Evolutionary conservation across 306 rosid species (phyloP), one percentile per base, ranked within the genome.

Genomic region (Cicer bijugum): DNA sequence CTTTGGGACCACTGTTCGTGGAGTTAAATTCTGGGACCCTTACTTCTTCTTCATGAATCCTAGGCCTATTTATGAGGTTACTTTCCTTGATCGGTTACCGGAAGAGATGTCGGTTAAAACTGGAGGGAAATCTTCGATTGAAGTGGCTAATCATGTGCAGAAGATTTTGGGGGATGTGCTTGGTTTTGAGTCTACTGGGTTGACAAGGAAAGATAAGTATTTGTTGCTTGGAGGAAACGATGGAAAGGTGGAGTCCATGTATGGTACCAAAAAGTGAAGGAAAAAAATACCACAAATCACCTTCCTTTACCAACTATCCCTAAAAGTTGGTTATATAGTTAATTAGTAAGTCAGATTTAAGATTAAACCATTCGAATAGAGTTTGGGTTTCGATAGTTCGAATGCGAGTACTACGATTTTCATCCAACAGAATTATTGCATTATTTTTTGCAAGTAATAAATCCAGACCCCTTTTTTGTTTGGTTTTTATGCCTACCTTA

Each of bases 41-140:
- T 91, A 93, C 33, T 94, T 86, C 87, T 94, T 94, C 80, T 91
- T 94, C 90, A 94, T 94, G 98, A 94, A 89, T 72, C 98, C 98
- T 0, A 85, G 98, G 84, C 98, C 98, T 0, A 71, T 64, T 6
- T 94, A 94, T 75, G 94, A 91, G 89, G 82, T 80, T 0, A 86
- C 73, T 0, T 89, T 94, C 69, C 92, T 91, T 6, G 93, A 91
- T 5, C 67, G 91, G 10, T 66, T 91, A 77, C 96, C 97, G 11
- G 88, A 79, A 82, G 89, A 87, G 76, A 87, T 94, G 84, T 74
- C 97, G 12, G 69, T 79, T 47, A 88, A 88, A 87, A 90, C 88
- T 0, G 97, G 97, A 0, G 97, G 98, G 61, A 94, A 91, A 64
- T 87, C 95, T 12, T 42, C 97, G 7, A 91, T 91, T 6, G 98